Evolutionary conservation across 2,329 filamentous ascomycete species (phyloP), one percentile per base, ranked within the genome.

Genomic region (Verticillium klebahnii): DNA sequence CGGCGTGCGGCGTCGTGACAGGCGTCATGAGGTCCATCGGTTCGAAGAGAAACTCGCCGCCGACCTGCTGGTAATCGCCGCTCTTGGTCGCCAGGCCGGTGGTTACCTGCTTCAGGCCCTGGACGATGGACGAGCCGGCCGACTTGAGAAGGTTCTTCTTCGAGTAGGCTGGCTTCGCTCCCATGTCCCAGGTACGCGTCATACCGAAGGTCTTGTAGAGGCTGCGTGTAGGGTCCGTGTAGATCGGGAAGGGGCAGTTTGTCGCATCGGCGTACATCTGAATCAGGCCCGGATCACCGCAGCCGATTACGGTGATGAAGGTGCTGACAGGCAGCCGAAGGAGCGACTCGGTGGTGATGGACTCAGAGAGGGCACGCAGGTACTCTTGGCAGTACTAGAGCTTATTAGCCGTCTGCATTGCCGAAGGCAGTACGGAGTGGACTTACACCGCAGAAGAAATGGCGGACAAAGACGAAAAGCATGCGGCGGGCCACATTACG

Each of bases 371-470:
- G 4, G 82, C 78, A 62, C 84, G 84, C 29, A 93, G 77, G 72
- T 90, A 93, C 71, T 91, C 88, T 73, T 92, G 90, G 75, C 90
- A 93, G 73, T 88, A 90, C 88, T 91, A 66, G 32, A 31, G 9
- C 14, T 12, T 15, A 56, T 66, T 8, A 66, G 63, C 31, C 31
- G 19, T 25, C 19, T 52, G 45, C 34, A 36, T 8, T 23, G 8
- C 19, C 9, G 5, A 52, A 19, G 15, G 56, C 40, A 12, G 40
- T 23, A 14, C 14, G 39, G 40, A 12, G 32, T 37, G 8, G 29
- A 81, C 88, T 73, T 80, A 91, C 89, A 39, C 89, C 89, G 71
- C 90, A 93, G 80, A 91, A 92, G 75, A 93, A 93, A 75, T 93
- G 90, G 55, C 90, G 83, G 62, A 93, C 82, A 71, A 93, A 93